Evolutionary conservation across 2,329 filamentous ascomycete species (phyloP), one percentile per base, ranked within the genome.

Genomic region (Diaporthe aspalathi): DNA sequence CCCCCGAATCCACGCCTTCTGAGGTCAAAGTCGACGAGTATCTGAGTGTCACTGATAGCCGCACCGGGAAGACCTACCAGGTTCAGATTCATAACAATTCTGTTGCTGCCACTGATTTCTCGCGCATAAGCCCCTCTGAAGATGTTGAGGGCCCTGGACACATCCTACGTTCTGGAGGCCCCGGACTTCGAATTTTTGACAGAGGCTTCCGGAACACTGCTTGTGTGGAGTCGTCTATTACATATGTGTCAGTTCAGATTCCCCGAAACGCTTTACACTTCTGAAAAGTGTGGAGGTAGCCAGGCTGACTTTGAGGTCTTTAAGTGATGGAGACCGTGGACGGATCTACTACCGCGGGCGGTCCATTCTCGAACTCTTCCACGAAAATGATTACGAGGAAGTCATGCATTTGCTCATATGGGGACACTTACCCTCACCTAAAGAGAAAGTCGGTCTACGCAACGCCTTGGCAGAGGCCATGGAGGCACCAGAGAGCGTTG

Each of bases 341-440:
- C 83, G 85, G 53, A 79, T 87, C 35, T 83, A 84, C 54, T 87
- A 87, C 75, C 83, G 86, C 11, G 85, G 84, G 63, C 86, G 86
- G 75, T 82, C 83, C 12, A 86, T 87, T 72, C n/a, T 80, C 87
- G 83, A 87, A 76, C 76, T 87, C 12, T 84, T 85, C 22, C 79
- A 82, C 73, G 82, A 83, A 75, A 84, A 83, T 73, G 82, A 82
- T 71, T 88, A 86, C 74, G 80, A 86, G n/a, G 86, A 88, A 74
- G 80, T 82, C 1, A 82, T 83, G 1, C 86, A 83, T 74, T 80
- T 88, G 27, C 83, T 88, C 70, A 83, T 87, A 71, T 87, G 86
- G 73, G 86, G 86, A 24, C 81, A 85, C 68, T 80, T 86, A 45
- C 86, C 86, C 2, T 84, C 83, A n/a, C 5, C 32, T n/a, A 35